These are phyloP conservation scores for Myxozyma melibiosi DNA, from an alignment of 805 yeast species.

Conservation along the genomic window DNA sequence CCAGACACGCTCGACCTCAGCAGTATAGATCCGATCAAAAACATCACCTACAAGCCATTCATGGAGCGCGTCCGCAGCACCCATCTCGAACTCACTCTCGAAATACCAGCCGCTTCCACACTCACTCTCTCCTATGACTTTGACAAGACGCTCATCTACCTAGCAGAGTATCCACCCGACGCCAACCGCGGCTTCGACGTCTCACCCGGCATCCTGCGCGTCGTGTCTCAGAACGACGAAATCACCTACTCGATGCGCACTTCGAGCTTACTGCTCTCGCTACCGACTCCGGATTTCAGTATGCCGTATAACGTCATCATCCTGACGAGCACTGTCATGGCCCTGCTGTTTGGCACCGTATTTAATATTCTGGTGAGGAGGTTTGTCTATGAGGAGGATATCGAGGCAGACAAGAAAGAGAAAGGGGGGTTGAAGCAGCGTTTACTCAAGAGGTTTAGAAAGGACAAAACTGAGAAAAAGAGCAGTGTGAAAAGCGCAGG, in stretches of 20 bases:
- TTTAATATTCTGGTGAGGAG: slow-evolving; percentile 76
- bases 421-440: neutral
- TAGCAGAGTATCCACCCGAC: slow-evolving; percentile 98
- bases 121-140: slow-evolving; percentile 60
- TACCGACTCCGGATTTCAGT: slow-evolving; percentile 97
- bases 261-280: slow-evolving; percentile 77
- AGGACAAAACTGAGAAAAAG: neutral
- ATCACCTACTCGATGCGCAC: slow-evolving; percentile 56
- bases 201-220: slow-evolving; percentile 81
- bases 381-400: slow-evolving; percentile 74
- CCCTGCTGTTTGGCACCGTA: slow-evolving; percentile 84
- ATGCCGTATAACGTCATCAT: slow-evolving; percentile 99
- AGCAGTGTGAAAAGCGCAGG: neutral
- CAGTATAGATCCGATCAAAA: slow-evolving; percentile 45
- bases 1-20: neutral
- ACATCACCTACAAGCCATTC: slow-evolving; percentile 72
- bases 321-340: slow-evolving; percentile 89
- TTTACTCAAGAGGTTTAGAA: neutral
- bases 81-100: slow-evolving; percentile 70
- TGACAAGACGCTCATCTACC: slow-evolving; percentile 80
- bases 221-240: slow-evolving; percentile 43
- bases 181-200: slow-evolving; percentile 97
- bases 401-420: slow-evolving; percentile 42
- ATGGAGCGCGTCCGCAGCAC: slow-evolving; percentile 79
- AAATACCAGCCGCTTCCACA: slow-evolving; percentile 56